Percentiles rank a stretch among this genome's conserved stretches.
Conservation (phyloP, 495 filamentous ascomycete genomes). For the Collariella sp. region DNA sequence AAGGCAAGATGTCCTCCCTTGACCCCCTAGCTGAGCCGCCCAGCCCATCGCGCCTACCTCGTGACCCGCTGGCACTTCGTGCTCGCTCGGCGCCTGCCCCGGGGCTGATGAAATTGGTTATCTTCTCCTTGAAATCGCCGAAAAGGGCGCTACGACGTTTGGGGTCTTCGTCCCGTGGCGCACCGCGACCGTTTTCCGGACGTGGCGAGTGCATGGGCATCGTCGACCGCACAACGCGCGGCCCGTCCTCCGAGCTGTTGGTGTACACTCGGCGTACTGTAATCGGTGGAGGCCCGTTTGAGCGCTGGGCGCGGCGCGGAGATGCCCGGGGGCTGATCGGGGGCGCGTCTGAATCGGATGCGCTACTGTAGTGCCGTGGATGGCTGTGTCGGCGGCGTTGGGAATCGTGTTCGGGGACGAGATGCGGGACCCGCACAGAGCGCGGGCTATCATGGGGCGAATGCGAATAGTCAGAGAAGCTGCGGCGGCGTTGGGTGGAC, state of each 20-base stretch:
- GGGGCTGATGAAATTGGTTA: constrained; percentile 15
- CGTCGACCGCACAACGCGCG: constrained; percentile 13
- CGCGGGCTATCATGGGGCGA: constrained; percentile 14
- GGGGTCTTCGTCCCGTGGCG: constrained; percentile 8
- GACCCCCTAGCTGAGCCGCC: background rate
- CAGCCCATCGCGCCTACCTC: constrained; percentile 14
- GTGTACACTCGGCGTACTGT: constrained; percentile 19
- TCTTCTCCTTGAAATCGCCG: constrained; percentile 21
- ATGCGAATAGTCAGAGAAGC: constrained; percentile 21
- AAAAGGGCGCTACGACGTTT: constrained; percentile 13
- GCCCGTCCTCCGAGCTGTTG: constrained; percentile 9
- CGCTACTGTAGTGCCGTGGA: constrained; percentile 18
- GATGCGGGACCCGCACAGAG: constrained; percentile 15
- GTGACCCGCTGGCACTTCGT: constrained; percentile 20
- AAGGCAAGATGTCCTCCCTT: constrained; percentile 9
- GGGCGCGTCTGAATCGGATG: constrained; percentile 18
- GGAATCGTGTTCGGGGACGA: constrained; percentile 11
- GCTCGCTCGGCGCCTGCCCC: constrained; percentile 10
- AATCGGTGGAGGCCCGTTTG: constrained; percentile 19
- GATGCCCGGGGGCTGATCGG: constrained; percentile 11
- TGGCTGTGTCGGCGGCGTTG: constrained; percentile 23
- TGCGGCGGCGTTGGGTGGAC: constrained; percentile 18
- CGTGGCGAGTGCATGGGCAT: constrained; percentile 11
- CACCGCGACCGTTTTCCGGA: background rate
- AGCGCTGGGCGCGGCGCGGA: constrained; percentile 8